Percentiles rank a stretch among this genome's conserved stretches.
Conservation (phyloP, 331 rosid genomes). For the Pyrus hybrid region DNA sequence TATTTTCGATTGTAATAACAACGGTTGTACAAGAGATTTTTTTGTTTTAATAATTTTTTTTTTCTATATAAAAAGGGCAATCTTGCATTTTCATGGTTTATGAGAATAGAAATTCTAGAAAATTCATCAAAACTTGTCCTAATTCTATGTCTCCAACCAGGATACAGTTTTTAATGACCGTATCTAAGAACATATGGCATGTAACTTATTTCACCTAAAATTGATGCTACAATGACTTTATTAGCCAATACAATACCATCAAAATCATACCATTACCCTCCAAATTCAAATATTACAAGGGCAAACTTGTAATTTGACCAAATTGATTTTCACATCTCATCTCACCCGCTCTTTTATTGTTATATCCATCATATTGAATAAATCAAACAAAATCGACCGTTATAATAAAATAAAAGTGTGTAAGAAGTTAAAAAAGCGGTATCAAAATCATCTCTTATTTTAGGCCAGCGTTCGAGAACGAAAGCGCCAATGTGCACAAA, state of each 20-base stretch:
- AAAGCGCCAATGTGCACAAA: not conserved
- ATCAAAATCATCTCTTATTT: too few relatives aligned
- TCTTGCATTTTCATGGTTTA: not conserved
- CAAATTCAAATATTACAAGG: not conserved
- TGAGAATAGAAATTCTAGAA: not conserved
- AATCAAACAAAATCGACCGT: too few relatives aligned
- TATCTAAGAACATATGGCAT: not conserved
- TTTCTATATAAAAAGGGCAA: too few relatives aligned
- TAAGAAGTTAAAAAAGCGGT: too few relatives aligned
- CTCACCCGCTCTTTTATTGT: too few relatives aligned
- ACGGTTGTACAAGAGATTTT: too few relatives aligned
- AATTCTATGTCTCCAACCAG: not conserved
- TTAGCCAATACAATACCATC: not conserved
- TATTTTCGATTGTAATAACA: too few relatives aligned
- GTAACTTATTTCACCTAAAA: not conserved
- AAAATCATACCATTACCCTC: not conserved
- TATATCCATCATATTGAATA: too few relatives aligned
- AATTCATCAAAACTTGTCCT: not conserved
- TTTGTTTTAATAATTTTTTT: too few relatives aligned
- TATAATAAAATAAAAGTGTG: too few relatives aligned
- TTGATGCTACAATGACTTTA: not conserved
- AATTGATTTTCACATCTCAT: too few relatives aligned
- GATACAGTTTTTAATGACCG: not conserved
- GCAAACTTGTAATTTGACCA: constrained; percentile 12
- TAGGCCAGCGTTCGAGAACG: too few relatives aligned